Percentiles rank a stretch among this genome's conserved stretches.
Conservation (phyloP, 345 rosid genomes). For the Geranium rotundifolium region DNA sequence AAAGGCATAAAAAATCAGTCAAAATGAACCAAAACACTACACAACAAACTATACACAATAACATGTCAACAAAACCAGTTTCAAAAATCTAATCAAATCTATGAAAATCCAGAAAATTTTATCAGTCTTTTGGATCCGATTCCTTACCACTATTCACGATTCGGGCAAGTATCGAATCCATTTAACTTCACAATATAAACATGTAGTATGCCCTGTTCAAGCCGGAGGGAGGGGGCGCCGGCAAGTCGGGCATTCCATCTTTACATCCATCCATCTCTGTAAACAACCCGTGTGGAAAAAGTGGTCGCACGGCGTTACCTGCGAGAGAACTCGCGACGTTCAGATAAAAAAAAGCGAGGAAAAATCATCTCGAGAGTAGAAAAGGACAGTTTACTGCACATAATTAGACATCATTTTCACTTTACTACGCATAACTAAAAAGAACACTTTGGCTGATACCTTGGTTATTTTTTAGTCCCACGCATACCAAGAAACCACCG, state of each 20-base stretch:
- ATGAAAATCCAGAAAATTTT: neutral
- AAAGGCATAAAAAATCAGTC: too few species aligned
- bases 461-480: too few species aligned
- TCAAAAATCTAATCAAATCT: neutral
- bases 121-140: too few species aligned
- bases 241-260: conserved; percentile 99
- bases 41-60: neutral
- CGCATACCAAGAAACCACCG: too few species aligned
- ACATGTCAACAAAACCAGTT: neutral
- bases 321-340: conserved; percentile 11
- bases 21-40: neutral
- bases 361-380: conserved; percentile 2
- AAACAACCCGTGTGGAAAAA: conserved; percentile 89
- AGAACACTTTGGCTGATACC: too few species aligned
- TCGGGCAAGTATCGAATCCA: conserved; percentile 11
- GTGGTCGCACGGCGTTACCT: conserved; percentile 98
- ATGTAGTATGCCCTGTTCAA: conserved; percentile 20
- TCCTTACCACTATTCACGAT: neutral
- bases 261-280: conserved; percentile 99
- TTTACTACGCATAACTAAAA: too few species aligned
- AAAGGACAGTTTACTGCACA: neutral
- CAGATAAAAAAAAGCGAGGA: too few species aligned
- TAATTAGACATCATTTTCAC: too few species aligned
- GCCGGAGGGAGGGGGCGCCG: conserved; percentile 89
- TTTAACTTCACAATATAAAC: conserved; percentile 21